Conservation (phyloP, 208 protist species). For the Sergeia podlipaevii region DNA sequence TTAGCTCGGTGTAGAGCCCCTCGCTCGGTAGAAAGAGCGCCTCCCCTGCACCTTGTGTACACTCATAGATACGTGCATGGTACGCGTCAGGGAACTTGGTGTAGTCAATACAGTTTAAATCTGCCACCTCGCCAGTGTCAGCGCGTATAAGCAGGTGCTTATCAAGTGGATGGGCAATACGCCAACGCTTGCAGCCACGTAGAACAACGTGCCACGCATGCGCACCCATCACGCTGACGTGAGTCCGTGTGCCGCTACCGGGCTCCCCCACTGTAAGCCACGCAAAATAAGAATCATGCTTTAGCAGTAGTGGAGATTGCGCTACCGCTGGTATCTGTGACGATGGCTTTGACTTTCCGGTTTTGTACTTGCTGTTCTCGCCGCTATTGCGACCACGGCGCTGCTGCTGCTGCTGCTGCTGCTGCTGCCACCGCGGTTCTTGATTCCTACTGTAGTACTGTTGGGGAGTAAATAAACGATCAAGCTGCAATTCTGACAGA, state of each 20-base stretch:
- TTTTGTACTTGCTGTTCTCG: no score
- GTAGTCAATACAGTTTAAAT: conserved; percentile 10
- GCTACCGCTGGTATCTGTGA: conserved; percentile 3
- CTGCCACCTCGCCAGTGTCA: conserved; percentile 9
- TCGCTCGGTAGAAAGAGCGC: conserved; percentile 34
- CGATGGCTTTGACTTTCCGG: no score
- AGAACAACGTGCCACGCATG: conserved; percentile 31
- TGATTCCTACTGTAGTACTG: no score
- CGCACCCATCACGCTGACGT: conserved; percentile 22
- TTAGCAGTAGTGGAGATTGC: conserved; percentile 15
- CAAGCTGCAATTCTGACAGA: not conserved
- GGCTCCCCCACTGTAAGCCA: conserved; percentile 21
- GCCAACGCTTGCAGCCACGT: conserved; percentile 30
- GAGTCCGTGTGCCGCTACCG: conserved; percentile 17
- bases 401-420: no score
- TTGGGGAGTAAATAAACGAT: not conserved
- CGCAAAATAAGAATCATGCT: conserved; percentile 11
- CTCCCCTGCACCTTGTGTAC: conserved; percentile 23
- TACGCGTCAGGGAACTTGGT: conserved; percentile 6
- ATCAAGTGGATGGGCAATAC: conserved; percentile 27
- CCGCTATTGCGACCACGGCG: no score
- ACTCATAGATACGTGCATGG: conserved; percentile 21
- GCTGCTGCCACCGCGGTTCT: no score
- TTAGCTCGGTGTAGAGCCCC: conserved; percentile 16
- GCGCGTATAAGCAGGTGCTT: conserved; percentile 19